These are phyloP conservation scores for Cephaloascus albidus DNA, from an alignment of 805 yeast genomes.

Conservation along the genomic window DNA sequence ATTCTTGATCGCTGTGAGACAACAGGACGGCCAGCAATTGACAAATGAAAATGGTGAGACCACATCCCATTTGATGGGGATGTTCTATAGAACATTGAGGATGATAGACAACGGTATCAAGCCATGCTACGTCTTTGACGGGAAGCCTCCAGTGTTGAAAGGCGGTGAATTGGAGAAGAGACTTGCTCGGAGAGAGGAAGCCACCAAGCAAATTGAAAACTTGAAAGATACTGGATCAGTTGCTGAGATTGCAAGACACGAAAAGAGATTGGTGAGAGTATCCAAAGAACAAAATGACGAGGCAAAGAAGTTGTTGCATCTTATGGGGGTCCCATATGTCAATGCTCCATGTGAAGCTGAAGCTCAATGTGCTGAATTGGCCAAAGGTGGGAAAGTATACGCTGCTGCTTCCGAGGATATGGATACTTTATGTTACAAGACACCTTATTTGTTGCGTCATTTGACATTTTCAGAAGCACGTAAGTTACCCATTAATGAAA, in stretches of 20 bases:
- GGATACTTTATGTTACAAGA: slow-evolving; percentile 92
- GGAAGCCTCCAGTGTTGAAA: slow-evolving; percentile 92
- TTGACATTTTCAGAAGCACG: slow-evolving; percentile 91
- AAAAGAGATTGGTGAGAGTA: slow-evolving; percentile 83
- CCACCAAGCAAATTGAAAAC: slow-evolving; percentile 63
- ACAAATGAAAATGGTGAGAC: slow-evolving; percentile 84
- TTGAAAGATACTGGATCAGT: slow-evolving; percentile 73
- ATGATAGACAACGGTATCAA: slow-evolving; percentile 90
- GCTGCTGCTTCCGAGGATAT: slow-evolving; percentile 99
- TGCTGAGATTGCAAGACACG: slow-evolving; percentile 67
- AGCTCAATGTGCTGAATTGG: slow-evolving; percentile 94
- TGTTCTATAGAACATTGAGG: slow-evolving; percentile 87
- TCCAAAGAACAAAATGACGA: slow-evolving; percentile 89
- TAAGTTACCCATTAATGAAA: slow-evolving; percentile 86
- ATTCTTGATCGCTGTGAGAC: slow-evolving; percentile 92
- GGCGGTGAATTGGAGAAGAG: slow-evolving; percentile 91
- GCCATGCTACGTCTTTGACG: slow-evolving; percentile 96
- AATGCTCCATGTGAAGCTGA: slow-evolving; percentile 98
- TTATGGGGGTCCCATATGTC: slow-evolving; percentile 95
- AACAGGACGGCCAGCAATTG: slow-evolving; percentile 91
- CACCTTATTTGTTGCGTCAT: slow-evolving; percentile 78
- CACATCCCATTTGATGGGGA: slow-evolving; percentile 88
- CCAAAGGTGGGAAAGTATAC: slow-evolving; percentile 81
- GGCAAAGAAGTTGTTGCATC: slow-evolving; percentile 66
- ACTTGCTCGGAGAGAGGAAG: slow-evolving; percentile 71